Conservation (phyloP, 805 yeast species). For the Kodamaea nitidulidarum region DNA sequence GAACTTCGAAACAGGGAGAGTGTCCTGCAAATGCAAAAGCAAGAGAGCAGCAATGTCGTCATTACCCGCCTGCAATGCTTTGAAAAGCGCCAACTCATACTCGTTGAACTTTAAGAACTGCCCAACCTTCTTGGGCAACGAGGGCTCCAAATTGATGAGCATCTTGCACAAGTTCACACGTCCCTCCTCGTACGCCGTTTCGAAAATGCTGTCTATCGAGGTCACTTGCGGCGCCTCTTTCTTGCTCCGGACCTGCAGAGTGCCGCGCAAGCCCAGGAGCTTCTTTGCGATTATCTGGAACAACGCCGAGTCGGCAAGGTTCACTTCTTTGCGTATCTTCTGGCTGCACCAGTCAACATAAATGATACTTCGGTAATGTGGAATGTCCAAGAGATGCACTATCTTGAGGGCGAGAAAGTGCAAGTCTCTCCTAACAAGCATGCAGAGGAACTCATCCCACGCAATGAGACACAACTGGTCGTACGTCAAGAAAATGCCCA, state of each 20-base stretch:
- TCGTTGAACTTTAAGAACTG: constrained; percentile 70
- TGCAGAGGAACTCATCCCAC: constrained; percentile 48
- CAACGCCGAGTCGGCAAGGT: constrained; percentile 56
- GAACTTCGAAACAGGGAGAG: constrained; percentile 61
- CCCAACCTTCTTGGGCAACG: constrained; percentile 52
- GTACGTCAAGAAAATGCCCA: constrained; percentile 68
- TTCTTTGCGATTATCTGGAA: constrained; percentile 46
- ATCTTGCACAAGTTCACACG: constrained; percentile 62
- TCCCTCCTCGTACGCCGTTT: constrained; percentile 77
- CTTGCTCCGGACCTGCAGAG: constrained; percentile 16
- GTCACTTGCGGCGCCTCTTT: constrained; percentile 24
- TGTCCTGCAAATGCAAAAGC: constrained; percentile 49
- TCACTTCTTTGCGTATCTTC: constrained; percentile 55
- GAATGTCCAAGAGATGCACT: constrained; percentile 43
- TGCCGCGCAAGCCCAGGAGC: constrained; percentile 24
- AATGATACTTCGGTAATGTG: constrained; percentile 40
- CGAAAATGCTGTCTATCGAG: constrained; percentile 57
- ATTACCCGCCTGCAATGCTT: constrained; percentile 59
- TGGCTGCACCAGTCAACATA: constrained; percentile 78
- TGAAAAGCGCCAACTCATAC: constrained; percentile 60
- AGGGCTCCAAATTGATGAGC: constrained; percentile 66
- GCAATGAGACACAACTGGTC: constrained; percentile 50
- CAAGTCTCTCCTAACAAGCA: constrained; percentile 55
- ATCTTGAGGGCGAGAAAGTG: constrained; percentile 64
- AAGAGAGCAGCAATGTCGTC: constrained; percentile 58